Conservation (phyloP, 257 asterid genomes). For the Phtheirospermum japonicum region DNA sequence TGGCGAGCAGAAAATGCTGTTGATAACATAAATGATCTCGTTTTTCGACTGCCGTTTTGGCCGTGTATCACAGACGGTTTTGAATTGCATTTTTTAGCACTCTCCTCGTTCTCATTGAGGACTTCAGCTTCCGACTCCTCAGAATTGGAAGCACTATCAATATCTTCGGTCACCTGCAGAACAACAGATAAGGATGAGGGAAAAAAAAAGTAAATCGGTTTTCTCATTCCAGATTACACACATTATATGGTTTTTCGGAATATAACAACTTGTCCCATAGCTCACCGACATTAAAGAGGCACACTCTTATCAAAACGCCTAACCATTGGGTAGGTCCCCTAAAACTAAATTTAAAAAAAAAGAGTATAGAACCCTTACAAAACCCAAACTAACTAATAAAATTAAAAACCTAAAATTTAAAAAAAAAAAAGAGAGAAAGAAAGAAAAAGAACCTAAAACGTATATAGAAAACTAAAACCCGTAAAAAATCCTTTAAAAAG, state of each 20-base stretch:
- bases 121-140: constrained; percentile 23
- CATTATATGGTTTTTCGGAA: background rate
- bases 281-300: too few species aligned
- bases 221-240: constrained; percentile 2
- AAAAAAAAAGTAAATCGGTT: background rate
- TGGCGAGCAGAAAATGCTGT: constrained; percentile 21
- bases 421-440: too few species aligned
- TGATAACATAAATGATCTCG: constrained; percentile 21
- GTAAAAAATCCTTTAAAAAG: too few species aligned
- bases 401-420: too few species aligned
- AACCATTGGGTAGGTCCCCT: too few species aligned
- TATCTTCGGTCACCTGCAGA: constrained; percentile 37
- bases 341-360: too few species aligned
- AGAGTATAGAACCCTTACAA: too few species aligned
- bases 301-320: too few species aligned
- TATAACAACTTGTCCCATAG: constrained; percentile 2
- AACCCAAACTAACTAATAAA: too few species aligned
- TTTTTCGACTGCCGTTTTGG: constrained; percentile 21
- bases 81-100: constrained; percentile 23
- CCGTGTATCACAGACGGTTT: constrained; percentile 19
- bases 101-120: constrained; percentile 19
- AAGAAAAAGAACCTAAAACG: too few species aligned
- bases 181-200: constrained; percentile 16
- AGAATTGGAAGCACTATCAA: constrained; percentile 2
- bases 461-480: too few species aligned